Base-by-base conservation (phyloP, 768 basidiomycete genomes). In the Lactifluus subvellereus region DNA sequence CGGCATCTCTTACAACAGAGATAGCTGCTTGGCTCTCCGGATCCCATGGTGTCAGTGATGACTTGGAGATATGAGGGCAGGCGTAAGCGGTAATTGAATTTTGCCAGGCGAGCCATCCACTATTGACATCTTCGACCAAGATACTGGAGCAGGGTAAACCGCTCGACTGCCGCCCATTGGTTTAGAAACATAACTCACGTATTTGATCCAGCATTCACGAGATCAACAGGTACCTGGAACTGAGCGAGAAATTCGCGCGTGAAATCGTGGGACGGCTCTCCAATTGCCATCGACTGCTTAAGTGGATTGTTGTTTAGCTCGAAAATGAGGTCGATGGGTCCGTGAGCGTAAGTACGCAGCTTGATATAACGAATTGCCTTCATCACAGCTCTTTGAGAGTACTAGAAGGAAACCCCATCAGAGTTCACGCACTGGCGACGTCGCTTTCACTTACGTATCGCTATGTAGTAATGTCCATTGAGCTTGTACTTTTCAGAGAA, bases 321-420 rank as follows among this genome's bases (percentile, higher is more conserved):
- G 5, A 89, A 73, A 10, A 83, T 82, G 18, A 94, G 74, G 62
- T 87, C 85, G 42, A 77, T 75, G 37, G 83, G 78, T 13, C 77
- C 76, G 1, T 71, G 74, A 63, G 84, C 84, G 54, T 84, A 82
- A 1, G 91, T 88, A 49, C 91, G 82, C n/a, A 95, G 69, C 74
- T 94, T 94, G 74, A 94, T 79, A 71, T 85, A 84, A 58, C 88
- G 84, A 7, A 87, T 77, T 33, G 83, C 80, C 72, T 93, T 93
- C 79, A 91, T 88, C 13, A 90, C 74, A 1, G 87, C 88, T 64
- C 88, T 80, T 71, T 86, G 85, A 3, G 84, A 80, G 76, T 87
- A 87, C 87, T 89, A 55, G 50, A 57, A 55, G 57, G 9, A 48
- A 4, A 18, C 5, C 18, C 43, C 20, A 30, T 51, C 48, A 56